Base-by-base conservation (phyloP, 148 eudicot genomes). In the Rhododendron williamsianum region DNA sequence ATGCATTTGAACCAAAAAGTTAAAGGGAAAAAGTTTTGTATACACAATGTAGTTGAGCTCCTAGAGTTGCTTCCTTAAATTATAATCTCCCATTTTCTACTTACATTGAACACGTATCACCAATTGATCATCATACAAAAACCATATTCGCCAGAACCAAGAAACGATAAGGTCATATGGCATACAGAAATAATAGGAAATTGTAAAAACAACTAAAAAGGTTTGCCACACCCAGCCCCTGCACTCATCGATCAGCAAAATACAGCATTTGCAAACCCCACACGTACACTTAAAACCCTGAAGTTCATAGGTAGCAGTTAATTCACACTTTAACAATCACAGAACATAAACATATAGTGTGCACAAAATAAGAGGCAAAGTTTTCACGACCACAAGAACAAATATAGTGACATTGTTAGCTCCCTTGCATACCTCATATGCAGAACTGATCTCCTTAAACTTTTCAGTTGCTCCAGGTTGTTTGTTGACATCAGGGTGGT, bases 391-490 rank as follows among this genome's bases (percentile, higher is more conserved):
- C 13, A n/a, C 30, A 6, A 43, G 25, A 51, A 67, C 52, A 3
- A 81, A 51, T 25, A 45, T 38, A 16, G 23, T 21, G 15, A 41
- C 21, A 1, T 72, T 56, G 60, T 21, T 71, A 48, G 82, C 54
- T 65, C 65, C 69, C 45, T 27, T 82, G 30, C 91, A 88, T 92
- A 97, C 99, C 99, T 97, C 99, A 88, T 97, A 97, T 27, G 99
- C 99, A 89, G 93, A 87, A 89, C 98, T 97, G 81, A 97, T 97
- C 93, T 97, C 98, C 91, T 97, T 97, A 86, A 97, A 97, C 90
- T 97, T 97, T 27, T 97, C 99, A n/a, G 99, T 94, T 84, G 99
- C 99, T 79, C 98, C 98, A 80, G 98, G 98, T 87, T 92, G 94
- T 87, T 97, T 97, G 87, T 97, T 97, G 87, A 95, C 99, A 92